These are phyloP conservation scores for Suhomyces maxii DNA, from an alignment of 1,139 yeast species.

Conservation along the genomic window DNA sequence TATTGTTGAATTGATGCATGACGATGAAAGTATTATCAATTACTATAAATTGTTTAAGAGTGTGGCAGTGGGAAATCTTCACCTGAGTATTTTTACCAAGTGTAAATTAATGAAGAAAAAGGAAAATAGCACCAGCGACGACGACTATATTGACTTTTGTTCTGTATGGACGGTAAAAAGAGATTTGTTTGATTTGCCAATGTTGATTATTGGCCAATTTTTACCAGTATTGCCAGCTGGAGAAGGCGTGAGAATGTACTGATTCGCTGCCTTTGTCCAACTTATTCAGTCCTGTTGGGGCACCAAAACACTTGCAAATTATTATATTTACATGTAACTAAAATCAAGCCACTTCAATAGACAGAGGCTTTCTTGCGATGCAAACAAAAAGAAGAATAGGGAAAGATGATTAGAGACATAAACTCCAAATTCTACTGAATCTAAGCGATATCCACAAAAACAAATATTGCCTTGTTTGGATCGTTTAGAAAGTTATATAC, in stretches of 20 bases:
- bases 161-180: constrained; percentile 71
- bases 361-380: not conserved
- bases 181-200: constrained; percentile 87
- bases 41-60: constrained; percentile 48
- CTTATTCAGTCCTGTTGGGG: no score
- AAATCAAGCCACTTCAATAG: constrained; percentile 5
- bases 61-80: constrained; percentile 51
- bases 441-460: no score
- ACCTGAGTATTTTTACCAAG: constrained; percentile 52
- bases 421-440: no score
- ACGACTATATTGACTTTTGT: constrained; percentile 49
- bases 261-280: not conserved
- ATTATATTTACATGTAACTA: not conserved
- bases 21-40: constrained; percentile 46
- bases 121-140: constrained; percentile 16
- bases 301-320: no score
- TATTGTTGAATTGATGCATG: constrained; percentile 51
- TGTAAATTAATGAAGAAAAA: constrained; percentile 42
- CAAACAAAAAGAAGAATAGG: no score
- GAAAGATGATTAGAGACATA: no score
- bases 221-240: constrained; percentile 46
- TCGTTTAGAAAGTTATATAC: no score
- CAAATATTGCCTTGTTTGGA: no score
- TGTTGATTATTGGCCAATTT: constrained; percentile 48
- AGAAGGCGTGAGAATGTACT: constrained; percentile 39